Base-by-base conservation (phyloP, 768 basidiomycete species). In the Hortiboletus flavorubellus region DNA sequence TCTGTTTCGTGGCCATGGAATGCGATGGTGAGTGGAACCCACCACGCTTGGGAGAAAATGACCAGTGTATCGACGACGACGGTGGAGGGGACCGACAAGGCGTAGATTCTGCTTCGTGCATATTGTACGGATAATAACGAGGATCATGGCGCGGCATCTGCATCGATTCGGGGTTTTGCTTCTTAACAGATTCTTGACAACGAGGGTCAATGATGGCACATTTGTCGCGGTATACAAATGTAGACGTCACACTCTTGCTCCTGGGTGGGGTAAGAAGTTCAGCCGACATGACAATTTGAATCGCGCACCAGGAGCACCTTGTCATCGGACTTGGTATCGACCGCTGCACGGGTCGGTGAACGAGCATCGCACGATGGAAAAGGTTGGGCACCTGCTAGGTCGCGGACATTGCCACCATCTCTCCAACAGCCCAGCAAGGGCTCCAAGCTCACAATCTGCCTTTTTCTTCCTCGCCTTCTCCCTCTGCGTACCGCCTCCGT, bases 351-450 rank as follows among this genome's bases (percentile, higher is more conserved):
- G 2, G 96, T 98, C 8, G 92, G 46, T 58, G 31, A 64, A 51
- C 41, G 37, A 56, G 33, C 38, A 39, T 0, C 40, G 16, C 5
- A 34, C 14, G 21, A 94, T 90, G n/a, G 12, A 37, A 40, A 26
- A 35, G 8, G 51, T 45, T 21, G 34, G 26, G 58, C 48, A 69
- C 87, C 72, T 60, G 89, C 93, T 91, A 92, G 51, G 90, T 93
- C 35, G 79, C 84, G n/a, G 83, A 80, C 94, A 98, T 97, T 23
- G 96, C 93, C 8, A 83, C 70, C 64, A 96, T 87, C 26, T 95
- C 96, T 46, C 93, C 95, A 1, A 87, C 82, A 16, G 93, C 12
- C 97, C 97, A 16, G 95, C 91, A 12, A 90, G 65, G 37, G 95
- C 63, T 91, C 87, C 63, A 93, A 63, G 68, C 89, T 91, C 0